Base-by-base conservation (phyloP, 169 alveolate species). In the Plasmodium cynomolgi region DNA sequence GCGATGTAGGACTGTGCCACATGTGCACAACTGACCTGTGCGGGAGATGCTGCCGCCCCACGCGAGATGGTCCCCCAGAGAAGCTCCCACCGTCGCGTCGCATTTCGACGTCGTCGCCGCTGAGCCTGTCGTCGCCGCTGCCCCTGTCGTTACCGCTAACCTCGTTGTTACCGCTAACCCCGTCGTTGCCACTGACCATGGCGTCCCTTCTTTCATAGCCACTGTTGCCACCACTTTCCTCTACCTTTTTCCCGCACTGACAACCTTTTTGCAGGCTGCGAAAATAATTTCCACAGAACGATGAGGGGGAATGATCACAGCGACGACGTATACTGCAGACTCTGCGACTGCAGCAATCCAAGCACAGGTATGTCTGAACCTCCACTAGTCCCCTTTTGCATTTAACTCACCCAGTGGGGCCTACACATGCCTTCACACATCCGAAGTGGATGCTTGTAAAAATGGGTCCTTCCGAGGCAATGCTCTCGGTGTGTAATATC, bases 1-100 rank as follows among this genome's bases (percentile, higher is more conserved):
- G 20, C 41, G 39, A 74, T 77, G 29, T 86, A 54, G 79, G 50
- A 58, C 62, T 33, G 47, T 75, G 86, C 33, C 93, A 86, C 79
- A 75, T 58, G 73, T 86, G 93, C 50, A 86, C 93, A 71, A 75
- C 74, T n/a, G 93, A 86, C 41, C 31, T 75, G 81, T 86, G 93
- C 54, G 73, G 81, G 81, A 86, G 68, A 39, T 86, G 93, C 33
- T 86, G 93, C 15, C 62, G 44, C 33, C 93, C 93, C 4, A 86
- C 86, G 5, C n/a, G 44, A n/a, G 77, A 86, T 50, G 93, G 93
- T 86, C 41, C 56, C 26, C 80, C 54, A n/a, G 71, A 37, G 56
- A 23, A 54, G 41, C 11, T 47, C 20, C 31, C 34, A 50, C 23
- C 41, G n/a, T 50, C 17, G n/a, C 23, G 37, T 34, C 3, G 39